A percentile compares a stretch with the other conserved stretches of the same genome.
Conservation (phyloP, 2,329 filamentous ascomycete genomes). For the Aspergillus novofumigatus region DNA sequence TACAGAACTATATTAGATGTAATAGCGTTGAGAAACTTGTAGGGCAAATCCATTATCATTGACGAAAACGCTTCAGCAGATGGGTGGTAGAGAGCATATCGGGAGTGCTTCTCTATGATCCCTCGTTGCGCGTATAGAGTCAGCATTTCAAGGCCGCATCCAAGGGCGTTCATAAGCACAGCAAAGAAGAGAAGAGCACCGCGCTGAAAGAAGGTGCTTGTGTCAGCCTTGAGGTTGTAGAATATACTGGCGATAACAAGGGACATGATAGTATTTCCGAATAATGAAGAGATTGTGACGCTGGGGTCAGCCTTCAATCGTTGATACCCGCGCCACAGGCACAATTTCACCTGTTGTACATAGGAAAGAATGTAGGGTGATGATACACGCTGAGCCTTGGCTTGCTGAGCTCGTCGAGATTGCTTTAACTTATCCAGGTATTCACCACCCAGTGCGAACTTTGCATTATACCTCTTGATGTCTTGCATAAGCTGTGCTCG, state of each 20-base stretch:
- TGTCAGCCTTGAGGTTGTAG: constrained; percentile 64
- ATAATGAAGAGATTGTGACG: constrained; percentile 59
- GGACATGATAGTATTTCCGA: constrained; percentile 66
- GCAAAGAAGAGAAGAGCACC: constrained; percentile 79
- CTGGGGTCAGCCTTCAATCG: constrained; percentile 69
- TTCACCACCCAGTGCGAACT: constrained; percentile 32
- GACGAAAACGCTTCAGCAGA: constrained; percentile 6
- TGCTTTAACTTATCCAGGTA: constrained; percentile 27
- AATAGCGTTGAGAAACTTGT: constrained; percentile 67
- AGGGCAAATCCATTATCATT: constrained; percentile 51
- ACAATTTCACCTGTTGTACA: constrained; percentile 67
- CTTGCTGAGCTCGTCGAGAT: constrained; percentile 32
- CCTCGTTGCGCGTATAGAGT: constrained; percentile 13
- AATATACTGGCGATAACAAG: constrained; percentile 75
- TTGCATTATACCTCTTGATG: constrained; percentile 22
- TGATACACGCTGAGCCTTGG: constrained; percentile 50
- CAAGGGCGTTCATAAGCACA: constrained; percentile 76
- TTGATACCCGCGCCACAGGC: constrained; percentile 71
- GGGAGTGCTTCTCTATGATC: constrained; percentile 17
- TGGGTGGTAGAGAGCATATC: constrained; percentile 19
- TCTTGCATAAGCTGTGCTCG: constrained; percentile 31
- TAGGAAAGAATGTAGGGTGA: constrained; percentile 81
- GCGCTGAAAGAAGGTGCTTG: constrained; percentile 68
- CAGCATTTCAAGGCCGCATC: constrained; percentile 60
- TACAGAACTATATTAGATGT: constrained; percentile 74